Evolutionary conservation across 1,139 yeast genomes (phyloP).

Genomic region (Diutina siamensis): DNA sequence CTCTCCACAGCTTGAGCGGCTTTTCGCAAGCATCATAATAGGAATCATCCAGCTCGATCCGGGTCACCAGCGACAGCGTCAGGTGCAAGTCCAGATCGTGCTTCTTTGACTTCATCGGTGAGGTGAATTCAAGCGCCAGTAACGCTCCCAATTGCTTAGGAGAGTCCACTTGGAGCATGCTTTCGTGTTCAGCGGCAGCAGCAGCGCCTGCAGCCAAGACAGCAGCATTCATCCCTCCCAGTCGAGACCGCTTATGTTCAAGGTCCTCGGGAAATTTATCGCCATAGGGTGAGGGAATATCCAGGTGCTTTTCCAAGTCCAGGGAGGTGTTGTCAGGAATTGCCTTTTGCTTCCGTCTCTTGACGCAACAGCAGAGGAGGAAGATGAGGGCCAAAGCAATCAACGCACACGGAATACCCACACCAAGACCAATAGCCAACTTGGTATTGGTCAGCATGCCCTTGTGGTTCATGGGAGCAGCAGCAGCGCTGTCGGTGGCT

Average conservation of each 20-base stretch:
- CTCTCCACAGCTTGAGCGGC: conserved; percentile 70
- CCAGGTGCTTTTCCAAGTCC: conserved; percentile 3
- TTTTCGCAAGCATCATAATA: conserved; percentile 26
- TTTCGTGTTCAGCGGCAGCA: conserved; percentile 3
- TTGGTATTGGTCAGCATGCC: conserved; percentile 22
- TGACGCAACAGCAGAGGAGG: conserved; percentile 45
- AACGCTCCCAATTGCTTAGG: neutral
- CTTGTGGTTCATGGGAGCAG: conserved; percentile 13
- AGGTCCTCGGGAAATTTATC: neutral
- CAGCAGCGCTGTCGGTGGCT: conserved; percentile 16
- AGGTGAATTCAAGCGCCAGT: neutral
- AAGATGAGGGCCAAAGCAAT: conserved; percentile 37
- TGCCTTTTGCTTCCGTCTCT: conserved; percentile 25
- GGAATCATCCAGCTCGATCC: conserved; percentile 21
- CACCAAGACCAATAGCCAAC: conserved; percentile 80
- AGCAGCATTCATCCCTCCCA: neutral
- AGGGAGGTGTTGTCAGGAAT: neutral
- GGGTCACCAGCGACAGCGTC: conserved; percentile 27
- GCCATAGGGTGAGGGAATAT: conserved; percentile 4
- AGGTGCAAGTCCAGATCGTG: conserved; percentile 10
- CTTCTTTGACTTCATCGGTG: neutral
- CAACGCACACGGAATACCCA: conserved; percentile 54
- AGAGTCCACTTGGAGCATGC: neutral
- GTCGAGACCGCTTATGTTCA: neutral
- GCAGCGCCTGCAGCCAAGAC: conserved; percentile 4